Evolutionary conservation across 2,329 filamentous ascomycete genomes (phyloP), one percentile per base, ranked within the genome.

Genomic region (Didymella segeticola): DNA sequence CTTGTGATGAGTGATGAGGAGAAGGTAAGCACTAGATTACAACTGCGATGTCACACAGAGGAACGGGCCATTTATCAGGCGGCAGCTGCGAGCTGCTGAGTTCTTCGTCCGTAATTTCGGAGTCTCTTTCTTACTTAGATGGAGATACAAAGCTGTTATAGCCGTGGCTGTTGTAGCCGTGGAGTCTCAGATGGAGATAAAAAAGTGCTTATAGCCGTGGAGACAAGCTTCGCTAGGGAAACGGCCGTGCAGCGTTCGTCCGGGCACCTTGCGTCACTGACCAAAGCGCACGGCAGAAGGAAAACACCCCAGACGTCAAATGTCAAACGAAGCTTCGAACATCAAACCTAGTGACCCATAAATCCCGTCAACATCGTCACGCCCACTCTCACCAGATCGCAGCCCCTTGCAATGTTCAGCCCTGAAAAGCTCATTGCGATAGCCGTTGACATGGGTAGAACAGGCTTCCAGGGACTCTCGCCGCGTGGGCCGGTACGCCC

Each of bases 371-470:
- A 45, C 45, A 7, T 48, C 39, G 39, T 54, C 51, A 48, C 34
- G 15, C 10, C 41, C 33, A 20, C 34, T 15, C 10, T 45, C 33
- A 20, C 45, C 31, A 39, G 20, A 45, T 42, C 34, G 6, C 26
- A 39, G 27, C 34, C 45, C 41, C 51, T 49, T 49, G 45, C 51
- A 23, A 49, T 30, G 27, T 45, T 23, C 23, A 23, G 27, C 19
- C 39, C 27, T 23, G 15, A 26, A 46, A 12, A 20, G 27, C 20
- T 36, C 31, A 54, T 54, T 54, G 51, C 25, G 53, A 51, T 51
- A 51, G 53, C 41, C 47, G 53, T 47, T 56, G 53, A 56, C 53
- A 56, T 56, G 53, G 53, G 53, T 37, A 56, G 53, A 56, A 56
- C 53, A 56, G 53, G 53, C 53, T 56, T 56, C 38, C 47, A 46